These are phyloP conservation scores for Acmispon strigosus DNA, from an alignment of 306 rosid genomes.

Conservation along the genomic window DNA sequence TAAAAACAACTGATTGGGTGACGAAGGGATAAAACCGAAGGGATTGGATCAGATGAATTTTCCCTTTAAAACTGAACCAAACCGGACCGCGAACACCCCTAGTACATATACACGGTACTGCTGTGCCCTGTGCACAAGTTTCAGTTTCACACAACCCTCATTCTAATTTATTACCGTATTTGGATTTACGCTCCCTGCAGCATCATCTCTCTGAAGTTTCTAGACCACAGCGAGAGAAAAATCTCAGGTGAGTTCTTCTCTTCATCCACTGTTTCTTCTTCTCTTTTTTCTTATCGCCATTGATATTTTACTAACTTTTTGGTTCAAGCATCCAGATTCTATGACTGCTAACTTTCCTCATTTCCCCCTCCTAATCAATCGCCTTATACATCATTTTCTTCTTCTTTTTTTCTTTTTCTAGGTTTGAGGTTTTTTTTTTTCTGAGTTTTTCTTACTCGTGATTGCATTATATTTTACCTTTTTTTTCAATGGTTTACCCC, in stretches of 20 bases:
- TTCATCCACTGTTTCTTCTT: not conserved
- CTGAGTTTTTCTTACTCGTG: not conserved
- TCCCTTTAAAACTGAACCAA: no score
- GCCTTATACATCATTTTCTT: not conserved
- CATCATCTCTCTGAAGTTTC: conserved; percentile 29
- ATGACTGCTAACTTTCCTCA: no score
- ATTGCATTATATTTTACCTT: not conserved
- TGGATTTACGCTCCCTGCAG: conserved; percentile 16
- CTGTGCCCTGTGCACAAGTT: conserved; percentile 37
- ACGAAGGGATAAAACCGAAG: no score
- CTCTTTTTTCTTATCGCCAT: not conserved
- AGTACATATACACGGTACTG: conserved; percentile 31
- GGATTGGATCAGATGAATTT: no score
- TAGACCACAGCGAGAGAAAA: conserved; percentile 21
- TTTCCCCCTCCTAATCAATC: no score
- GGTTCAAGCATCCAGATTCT: not conserved
- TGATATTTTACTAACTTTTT: not conserved
- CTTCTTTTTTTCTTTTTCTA: not conserved
- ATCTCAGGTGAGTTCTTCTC: conserved; percentile 36
- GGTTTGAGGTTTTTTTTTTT: not conserved
- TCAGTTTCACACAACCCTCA: conserved; percentile 10
- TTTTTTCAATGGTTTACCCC: not conserved
- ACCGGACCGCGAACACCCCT: no score
- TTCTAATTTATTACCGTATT: conserved; percentile 31
- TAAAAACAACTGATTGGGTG: no score